Evolutionary conservation across 495 filamentous ascomycete species (phyloP).

Genomic region (Usnea hakonensis): DNA sequence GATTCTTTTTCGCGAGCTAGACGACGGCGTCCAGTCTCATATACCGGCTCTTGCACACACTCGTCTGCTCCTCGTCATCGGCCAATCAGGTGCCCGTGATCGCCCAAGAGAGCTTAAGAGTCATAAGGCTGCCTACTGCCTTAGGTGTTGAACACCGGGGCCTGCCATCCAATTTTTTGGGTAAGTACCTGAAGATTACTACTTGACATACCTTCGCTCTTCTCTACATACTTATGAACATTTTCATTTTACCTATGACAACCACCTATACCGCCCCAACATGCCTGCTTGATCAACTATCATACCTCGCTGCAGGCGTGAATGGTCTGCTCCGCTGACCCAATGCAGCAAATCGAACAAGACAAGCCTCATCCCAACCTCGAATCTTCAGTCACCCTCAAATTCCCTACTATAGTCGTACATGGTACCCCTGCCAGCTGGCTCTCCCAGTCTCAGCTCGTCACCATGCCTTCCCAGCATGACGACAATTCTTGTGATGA

Average conservation of each 20-base stretch:
- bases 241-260: neutral
- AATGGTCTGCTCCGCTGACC: slow-evolving; percentile 18
- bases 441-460: slow-evolving; percentile 24
- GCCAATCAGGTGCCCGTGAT: slow-evolving; percentile 11
- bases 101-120: slow-evolving; percentile 15
- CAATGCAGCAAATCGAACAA: slow-evolving; percentile 18
- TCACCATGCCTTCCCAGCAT: slow-evolving; percentile 23
- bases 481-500: slow-evolving; percentile 25
- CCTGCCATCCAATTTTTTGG: neutral
- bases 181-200: slow-evolving; percentile 12
- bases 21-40: neutral
- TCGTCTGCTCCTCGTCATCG: slow-evolving; percentile 10
- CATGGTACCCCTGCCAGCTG: slow-evolving; percentile 22
- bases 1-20: no score
- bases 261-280: neutral
- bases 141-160: slow-evolving; percentile 5
- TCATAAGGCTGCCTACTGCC: slow-evolving; percentile 24
- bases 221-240: no score
- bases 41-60: neutral
- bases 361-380: slow-evolving; percentile 6
- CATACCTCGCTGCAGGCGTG: neutral
- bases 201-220: neutral
- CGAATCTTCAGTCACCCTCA: slow-evolving; percentile 10
- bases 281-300: slow-evolving; percentile 7
- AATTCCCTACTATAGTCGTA: slow-evolving; percentile 22